Base-by-base conservation (phyloP, 1,284 basidiomycete genomes). In the Tilletiopsis washingtonensis region DNA sequence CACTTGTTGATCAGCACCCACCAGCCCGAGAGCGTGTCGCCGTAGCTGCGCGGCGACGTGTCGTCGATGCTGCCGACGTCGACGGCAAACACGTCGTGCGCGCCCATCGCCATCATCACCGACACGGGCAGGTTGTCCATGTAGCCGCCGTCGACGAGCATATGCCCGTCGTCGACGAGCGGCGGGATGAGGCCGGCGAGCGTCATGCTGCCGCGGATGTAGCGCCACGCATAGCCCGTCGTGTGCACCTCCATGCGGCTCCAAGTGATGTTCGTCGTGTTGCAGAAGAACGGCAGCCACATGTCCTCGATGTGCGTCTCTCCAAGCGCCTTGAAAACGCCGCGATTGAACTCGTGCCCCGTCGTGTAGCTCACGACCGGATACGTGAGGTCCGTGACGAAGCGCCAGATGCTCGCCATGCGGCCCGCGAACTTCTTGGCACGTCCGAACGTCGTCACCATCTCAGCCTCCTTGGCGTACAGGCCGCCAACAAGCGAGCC, bases 221-320 rank as follows among this genome's bases (percentile, higher is more conserved):
- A 81, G 15, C 71, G 64, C 71, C 73, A 75, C 0, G 71, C 75
- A 50, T 96, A 96, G 9, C 91, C 91, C 4, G 87, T 88, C 55
- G 93, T 87, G 68, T 99, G 94, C 37, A 97, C 85, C 71, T 97
- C 91, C 91, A 98, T 97, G 4, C 84, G 81, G 9, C 90, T 94
- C 52, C 88, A 90, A 45, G 86, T 91, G 71, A 99, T 96, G 69
- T 97, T 97, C n/a, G 94, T 96, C 5, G 91, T 91, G 69, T 97
- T 97, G 76, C 90, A 94, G 76, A 91, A 99, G 77, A 85, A 99
- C 2, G 94, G 93, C 3, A 98, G 79, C 94, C 93, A 98, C 85
- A 94, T 93, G 75, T 94, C 90, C 76, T 97, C 91, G 48, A 98
- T 96, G 74, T 94, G 89, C 39, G 90, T 82, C 69, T 90, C 88